Conservation (phyloP, 192 early-diverging fungal species). For the Coemansia sp. region DNA sequence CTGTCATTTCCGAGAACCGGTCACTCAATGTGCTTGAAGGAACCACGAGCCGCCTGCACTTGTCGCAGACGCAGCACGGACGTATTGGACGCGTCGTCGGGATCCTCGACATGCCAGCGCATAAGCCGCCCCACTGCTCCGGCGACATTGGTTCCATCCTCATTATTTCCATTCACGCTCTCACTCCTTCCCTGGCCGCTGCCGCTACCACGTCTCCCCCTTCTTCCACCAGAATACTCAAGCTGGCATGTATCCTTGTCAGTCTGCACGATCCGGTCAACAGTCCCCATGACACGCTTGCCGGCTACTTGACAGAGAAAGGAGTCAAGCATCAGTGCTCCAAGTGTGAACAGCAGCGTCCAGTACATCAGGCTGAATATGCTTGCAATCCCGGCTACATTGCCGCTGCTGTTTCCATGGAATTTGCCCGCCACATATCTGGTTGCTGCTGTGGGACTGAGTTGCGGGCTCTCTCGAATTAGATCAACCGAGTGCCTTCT, state of each 20-base stretch:
- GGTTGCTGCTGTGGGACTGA: background rate
- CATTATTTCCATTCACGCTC: background rate
- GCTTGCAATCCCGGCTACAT: conserved; percentile 27
- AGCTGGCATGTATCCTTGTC: conserved; percentile 5
- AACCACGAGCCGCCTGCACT: conserved; percentile 23
- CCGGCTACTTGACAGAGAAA: conserved; percentile 54
- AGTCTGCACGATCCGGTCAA: conserved; percentile 41
- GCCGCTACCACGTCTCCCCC: background rate
- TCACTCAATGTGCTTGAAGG: conserved; percentile 31
- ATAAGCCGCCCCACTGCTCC: conserved; percentile 41
- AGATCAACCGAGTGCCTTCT: background rate
- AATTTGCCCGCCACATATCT: background rate
- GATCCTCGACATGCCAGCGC: conserved; percentile 50
- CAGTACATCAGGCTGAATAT: conserved; percentile 51
- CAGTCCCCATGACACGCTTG: conserved; percentile 53
- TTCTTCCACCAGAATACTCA: background rate
- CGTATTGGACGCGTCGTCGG: conserved; percentile 13
- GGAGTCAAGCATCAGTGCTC: conserved; percentile 55
- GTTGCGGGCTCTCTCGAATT: background rate
- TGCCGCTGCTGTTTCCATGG: background rate
- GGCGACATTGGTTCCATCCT: conserved; percentile 4
- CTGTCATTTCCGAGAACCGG: background rate
- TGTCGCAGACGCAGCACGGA: conserved; percentile 20
- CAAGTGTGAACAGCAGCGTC: conserved; percentile 54
- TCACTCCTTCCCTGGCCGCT: background rate